Evolutionary conservation across 2,329 filamentous ascomycete genomes (phyloP).

Genomic region (Macroventuria anomochaeta): DNA sequence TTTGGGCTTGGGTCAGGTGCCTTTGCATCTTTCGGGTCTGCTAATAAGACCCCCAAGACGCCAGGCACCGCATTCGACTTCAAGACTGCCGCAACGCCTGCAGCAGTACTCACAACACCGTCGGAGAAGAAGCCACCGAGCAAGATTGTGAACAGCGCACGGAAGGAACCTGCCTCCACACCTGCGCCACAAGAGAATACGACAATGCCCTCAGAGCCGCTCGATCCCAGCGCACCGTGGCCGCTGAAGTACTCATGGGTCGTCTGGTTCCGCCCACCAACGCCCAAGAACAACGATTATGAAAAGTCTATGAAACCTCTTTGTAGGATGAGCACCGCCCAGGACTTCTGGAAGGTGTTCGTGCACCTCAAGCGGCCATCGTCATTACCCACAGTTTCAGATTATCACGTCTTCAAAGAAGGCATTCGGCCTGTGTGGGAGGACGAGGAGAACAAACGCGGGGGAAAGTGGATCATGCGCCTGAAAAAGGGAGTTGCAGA

Average conservation of each 20-base stretch:
- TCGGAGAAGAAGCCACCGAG: slow-evolving; percentile 64
- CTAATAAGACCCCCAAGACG: slow-evolving; percentile 86
- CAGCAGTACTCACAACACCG: slow-evolving; percentile 60
- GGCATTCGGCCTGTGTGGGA: slow-evolving; percentile 98
- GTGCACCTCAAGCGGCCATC: slow-evolving; percentile 89
- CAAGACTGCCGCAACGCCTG: slow-evolving; percentile 61
- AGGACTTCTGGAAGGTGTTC: slow-evolving; percentile 92
- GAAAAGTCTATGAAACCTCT: slow-evolving; percentile 94
- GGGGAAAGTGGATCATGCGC: slow-evolving; percentile 96
- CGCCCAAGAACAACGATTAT: slow-evolving; percentile 97
- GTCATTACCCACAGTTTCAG: slow-evolving; percentile 84
- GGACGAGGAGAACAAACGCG: slow-evolving; percentile 93
- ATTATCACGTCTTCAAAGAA: slow-evolving; percentile 98
- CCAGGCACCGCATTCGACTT: slow-evolving; percentile 81
- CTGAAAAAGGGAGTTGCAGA: slow-evolving; percentile 97
- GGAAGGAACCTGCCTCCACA: slow-evolving; percentile 43
- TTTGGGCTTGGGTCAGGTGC: slow-evolving; percentile 95
- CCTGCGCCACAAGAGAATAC: slow-evolving; percentile 35
- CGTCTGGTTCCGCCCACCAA: slow-evolving; percentile 96
- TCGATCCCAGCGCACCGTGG: slow-evolving; percentile 48
- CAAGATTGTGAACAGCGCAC: slow-evolving; percentile 43
- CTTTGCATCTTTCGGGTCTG: slow-evolving; percentile 89
- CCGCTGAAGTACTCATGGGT: slow-evolving; percentile 88
- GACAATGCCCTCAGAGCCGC: slow-evolving; percentile 50
- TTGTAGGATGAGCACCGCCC: slow-evolving; percentile 78